Conservation (phyloP, 208 protist genomes). For the Balamuthia mandrillaris region DNA sequence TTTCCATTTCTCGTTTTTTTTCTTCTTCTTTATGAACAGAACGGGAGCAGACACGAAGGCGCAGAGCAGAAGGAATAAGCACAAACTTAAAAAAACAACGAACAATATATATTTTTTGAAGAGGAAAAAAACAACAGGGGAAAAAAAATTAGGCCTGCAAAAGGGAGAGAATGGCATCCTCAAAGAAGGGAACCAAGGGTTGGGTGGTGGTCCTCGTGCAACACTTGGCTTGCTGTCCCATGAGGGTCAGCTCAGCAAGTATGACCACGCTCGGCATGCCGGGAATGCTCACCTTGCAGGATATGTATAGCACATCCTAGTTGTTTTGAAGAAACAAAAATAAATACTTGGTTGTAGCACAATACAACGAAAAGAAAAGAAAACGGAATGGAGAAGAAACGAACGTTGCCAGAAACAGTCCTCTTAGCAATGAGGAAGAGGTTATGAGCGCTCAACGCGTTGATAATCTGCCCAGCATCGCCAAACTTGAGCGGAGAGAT, state of each 20-base stretch:
- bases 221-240: neutral
- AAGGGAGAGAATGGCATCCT: neutral
- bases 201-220: neutral
- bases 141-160: neutral
- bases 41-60: too few relatives aligned
- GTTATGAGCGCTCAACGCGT: neutral
- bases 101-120: neutral
- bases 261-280: neutral
- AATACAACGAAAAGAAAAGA: neutral
- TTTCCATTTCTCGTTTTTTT: too few relatives aligned
- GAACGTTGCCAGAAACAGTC: neutral
- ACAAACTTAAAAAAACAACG: neutral
- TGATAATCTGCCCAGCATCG: neutral
- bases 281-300: neutral
- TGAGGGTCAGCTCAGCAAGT: constrained; percentile 13
- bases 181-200: neutral
- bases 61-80: too few relatives aligned
- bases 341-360: neutral
- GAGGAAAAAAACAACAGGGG: neutral
- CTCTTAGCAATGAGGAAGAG: constrained; percentile 16
- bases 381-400: neutral
- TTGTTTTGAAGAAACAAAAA: neutral
- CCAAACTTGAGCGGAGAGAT: neutral
- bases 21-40: too few relatives aligned
- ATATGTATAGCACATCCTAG: neutral